Evolutionary conservation across 805 yeast species (phyloP).

Genomic region (Metschnikowia santaceciliae): DNA sequence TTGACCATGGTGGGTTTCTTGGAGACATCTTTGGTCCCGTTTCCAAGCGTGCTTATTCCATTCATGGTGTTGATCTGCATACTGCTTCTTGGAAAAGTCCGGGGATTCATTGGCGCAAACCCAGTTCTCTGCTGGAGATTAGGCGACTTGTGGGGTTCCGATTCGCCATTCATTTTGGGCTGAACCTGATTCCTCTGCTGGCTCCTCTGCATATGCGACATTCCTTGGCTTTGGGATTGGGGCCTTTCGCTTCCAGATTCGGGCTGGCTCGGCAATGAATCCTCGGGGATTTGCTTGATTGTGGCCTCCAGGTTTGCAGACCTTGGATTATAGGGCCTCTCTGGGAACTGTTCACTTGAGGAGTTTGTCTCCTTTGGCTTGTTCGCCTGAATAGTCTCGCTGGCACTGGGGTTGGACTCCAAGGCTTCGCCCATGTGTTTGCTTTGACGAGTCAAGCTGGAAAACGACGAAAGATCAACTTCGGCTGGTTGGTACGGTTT

Average conservation of each 20-base stretch:
- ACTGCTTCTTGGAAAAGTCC: neutral
- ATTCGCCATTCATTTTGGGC: neutral
- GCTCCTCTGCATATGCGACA: too few species aligned
- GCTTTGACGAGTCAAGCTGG: slow-evolving; percentile 42
- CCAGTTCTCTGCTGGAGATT: neutral
- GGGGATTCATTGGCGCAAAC: neutral
- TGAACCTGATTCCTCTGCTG: neutral
- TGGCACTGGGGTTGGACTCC: neutral
- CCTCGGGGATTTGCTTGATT: slow-evolving; percentile 1
- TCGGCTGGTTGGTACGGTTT: slow-evolving; percentile 45
- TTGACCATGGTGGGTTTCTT: neutral
- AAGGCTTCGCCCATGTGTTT: slow-evolving; percentile 6
- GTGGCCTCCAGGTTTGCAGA: slow-evolving; percentile 3
- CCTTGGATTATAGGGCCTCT: neutral
- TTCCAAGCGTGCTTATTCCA: neutral
- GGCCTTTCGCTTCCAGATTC: neutral
- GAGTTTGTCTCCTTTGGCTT: neutral
- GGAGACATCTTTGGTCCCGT: neutral
- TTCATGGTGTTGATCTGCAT: neutral
- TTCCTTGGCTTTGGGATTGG: neutral
- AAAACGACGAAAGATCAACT: slow-evolving; percentile 42
- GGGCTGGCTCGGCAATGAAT: neutral
- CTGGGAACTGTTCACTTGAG: neutral
- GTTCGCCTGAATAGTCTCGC: neutral
- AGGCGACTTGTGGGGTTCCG: neutral